A percentile compares a stretch with the other conserved stretches of the same genome.
These are phyloP conservation scores for Trametes coccinea DNA, from an alignment of 768 basidiomycete species.

Conservation along the genomic window DNA sequence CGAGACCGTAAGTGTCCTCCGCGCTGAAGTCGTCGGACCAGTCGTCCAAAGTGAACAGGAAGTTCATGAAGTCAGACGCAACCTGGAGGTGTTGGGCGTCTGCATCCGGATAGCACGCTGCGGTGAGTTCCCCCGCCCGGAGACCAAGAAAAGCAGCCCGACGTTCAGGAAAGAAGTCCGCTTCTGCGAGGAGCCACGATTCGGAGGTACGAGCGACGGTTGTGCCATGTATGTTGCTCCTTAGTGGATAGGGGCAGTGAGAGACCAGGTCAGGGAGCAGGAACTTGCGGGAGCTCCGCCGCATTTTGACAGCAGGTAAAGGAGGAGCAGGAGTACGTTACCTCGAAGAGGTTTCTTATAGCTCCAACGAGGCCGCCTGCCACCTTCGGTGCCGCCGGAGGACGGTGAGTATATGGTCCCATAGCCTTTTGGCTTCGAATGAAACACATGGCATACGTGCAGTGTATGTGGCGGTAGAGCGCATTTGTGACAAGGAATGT, in stretches of 20 bases:
- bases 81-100: slow-evolving; percentile 56
- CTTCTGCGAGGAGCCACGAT: slow-evolving; percentile 35
- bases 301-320: neutral
- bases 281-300: slow-evolving; percentile 30
- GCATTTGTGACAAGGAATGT: neutral
- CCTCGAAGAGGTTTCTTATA: neutral
- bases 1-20: slow-evolving; percentile 18
- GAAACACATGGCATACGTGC: neutral
- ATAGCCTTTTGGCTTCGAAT: slow-evolving; percentile 11
- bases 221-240: slow-evolving; percentile 34
- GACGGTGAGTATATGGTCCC: neutral
- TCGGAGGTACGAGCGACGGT: slow-evolving; percentile 39
- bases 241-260: slow-evolving; percentile 39
- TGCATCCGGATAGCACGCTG: slow-evolving; percentile 59
- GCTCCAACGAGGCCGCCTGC: neutral
- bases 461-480: slow-evolving; percentile 5
- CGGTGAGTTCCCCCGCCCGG: slow-evolving; percentile 66
- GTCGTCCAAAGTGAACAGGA: slow-evolving; percentile 44
- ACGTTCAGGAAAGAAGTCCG: slow-evolving; percentile 31
- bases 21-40: slow-evolving; percentile 38
- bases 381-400: slow-evolving; percentile 6
- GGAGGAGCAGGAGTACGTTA: neutral
- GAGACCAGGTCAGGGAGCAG: slow-evolving; percentile 43
- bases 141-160: slow-evolving; percentile 47
- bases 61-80: slow-evolving; percentile 64